A percentile compares a stretch with the other conserved stretches of the same genome.
Conservation (phyloP, 2,329 filamentous ascomycete species). For the Ceratocystiopsis brevicomis region DNA sequence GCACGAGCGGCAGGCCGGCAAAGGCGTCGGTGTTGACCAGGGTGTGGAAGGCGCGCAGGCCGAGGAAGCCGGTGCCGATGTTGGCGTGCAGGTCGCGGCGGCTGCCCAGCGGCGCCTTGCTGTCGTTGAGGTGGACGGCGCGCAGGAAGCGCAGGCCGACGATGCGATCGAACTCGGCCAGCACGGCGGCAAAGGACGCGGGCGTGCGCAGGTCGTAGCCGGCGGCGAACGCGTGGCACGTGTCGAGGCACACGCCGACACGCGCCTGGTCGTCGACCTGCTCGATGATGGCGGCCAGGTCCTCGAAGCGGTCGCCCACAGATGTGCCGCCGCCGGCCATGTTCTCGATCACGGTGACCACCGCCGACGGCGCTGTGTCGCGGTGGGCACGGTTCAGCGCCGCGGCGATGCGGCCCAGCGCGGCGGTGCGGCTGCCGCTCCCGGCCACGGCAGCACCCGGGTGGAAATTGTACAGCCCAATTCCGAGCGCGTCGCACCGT, state of each 20-base stretch:
- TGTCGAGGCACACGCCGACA: constrained; percentile 89
- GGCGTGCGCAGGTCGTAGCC: constrained; percentile 77
- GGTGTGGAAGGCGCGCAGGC: constrained; percentile 75
- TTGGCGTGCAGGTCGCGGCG: constrained; percentile 85
- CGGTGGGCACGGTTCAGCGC: constrained; percentile 69
- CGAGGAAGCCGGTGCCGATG: constrained; percentile 87
- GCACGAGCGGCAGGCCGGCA: constrained; percentile 66
- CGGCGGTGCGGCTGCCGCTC: constrained; percentile 44
- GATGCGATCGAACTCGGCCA: constrained; percentile 55
- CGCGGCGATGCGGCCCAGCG: constrained; percentile 59
- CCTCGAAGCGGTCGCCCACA: constrained; percentile 68
- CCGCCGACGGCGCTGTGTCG: constrained; percentile 41
- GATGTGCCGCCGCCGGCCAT: constrained; percentile 87
- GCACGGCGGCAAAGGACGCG: constrained; percentile 50
- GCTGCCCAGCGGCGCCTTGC: constrained; percentile 70
- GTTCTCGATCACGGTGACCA: constrained; percentile 78
- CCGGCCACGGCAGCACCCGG: constrained; percentile 58
- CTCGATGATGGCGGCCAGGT: constrained; percentile 68
- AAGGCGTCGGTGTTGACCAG: constrained; percentile 70
- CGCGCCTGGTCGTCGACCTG: constrained; percentile 62
- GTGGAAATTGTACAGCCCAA: constrained; percentile 94
- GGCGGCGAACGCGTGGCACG: constrained; percentile 87
- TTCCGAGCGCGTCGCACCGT: constrained; percentile 71
- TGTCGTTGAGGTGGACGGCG: constrained; percentile 86
- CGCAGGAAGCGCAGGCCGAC: constrained; percentile 66